A percentile compares a stretch with the other conserved stretches of the same genome.
phyloP scores from a whole-genome alignment of 176 grass and related monocot species.

The Dactylis glomerata region DNA sequence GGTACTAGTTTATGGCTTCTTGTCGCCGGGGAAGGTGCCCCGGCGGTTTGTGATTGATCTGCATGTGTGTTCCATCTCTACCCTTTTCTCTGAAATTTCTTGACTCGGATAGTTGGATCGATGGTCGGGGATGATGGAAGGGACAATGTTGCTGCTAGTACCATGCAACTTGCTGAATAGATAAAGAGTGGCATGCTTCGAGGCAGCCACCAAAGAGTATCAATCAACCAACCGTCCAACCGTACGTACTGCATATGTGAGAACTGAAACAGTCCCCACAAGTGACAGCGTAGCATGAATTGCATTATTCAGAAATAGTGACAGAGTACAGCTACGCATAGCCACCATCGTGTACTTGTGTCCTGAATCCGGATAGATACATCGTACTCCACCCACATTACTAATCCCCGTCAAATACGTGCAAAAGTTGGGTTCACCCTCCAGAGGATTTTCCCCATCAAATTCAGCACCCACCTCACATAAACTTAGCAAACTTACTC shows the following conservation, averaged over 20 bases:
- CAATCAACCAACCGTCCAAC: background rate
- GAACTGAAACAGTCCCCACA: background rate
- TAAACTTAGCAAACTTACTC: background rate
- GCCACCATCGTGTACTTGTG: background rate
- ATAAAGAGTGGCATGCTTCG: conserved; percentile 1
- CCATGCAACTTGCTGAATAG: background rate
- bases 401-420: background rate
- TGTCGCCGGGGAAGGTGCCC: background rate
- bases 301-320: background rate
- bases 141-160: background rate
- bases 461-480: background rate
- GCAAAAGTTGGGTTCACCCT: background rate
- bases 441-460: background rate
- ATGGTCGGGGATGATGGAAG: background rate
- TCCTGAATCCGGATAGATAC: background rate
- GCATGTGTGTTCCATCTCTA: background rate
- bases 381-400: background rate
- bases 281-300: background rate
- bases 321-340: background rate
- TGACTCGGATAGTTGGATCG: background rate
- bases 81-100: background rate
- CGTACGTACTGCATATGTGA: background rate
- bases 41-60: background rate
- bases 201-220: background rate
- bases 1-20: background rate